Evolutionary conservation across 192 early-diverging fungal genomes (phyloP), one percentile per base, ranked within the genome.

Genomic region (Umbelopsis sp.): DNA sequence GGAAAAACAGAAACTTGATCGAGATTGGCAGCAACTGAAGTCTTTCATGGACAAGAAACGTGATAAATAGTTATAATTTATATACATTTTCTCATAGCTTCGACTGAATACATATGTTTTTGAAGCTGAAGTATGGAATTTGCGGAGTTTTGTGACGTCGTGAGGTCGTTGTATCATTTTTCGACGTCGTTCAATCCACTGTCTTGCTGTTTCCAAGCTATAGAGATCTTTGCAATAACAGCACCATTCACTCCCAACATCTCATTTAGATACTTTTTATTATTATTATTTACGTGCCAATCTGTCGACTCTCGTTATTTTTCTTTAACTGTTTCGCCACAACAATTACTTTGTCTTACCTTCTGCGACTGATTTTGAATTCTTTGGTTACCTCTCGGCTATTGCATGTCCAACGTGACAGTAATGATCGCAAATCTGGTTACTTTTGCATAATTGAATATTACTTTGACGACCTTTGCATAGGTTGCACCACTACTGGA

Each of bases 11-110:
- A 80, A 85, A 32, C 52, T 84, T 11, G 76, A 84, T 74, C 68
- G 83, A 54, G 84, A 85, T 52, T 83, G 75, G 45, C 82, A 85
- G 44, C 74, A 84, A 68, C 73, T 85, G 12, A 79, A 78, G 44
- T 72, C 53, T 29, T 70, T 85, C 12, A 85, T 85, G 78, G 81
- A 85, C 25, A 70, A 81, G 66, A 84, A 84, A 44, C 81, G 56
- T n/a, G 56, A 84, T 77, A 77, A 80, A 31, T 65, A 76, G 38
- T 45, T 34, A 43, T 67, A 49, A 22, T 29, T 41, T 38, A 16
- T 47, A 16, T 1, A 4, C 2, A n/a, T 65, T 31, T 65, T 5
- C 12, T 41, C n/a, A n/a, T n/a, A n/a, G n/a, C 12, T 41, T 41
- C 38, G 38, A 41, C 4, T 41, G 38, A 41, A 41, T 41, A 41